Evolutionary conservation across 2,329 filamentous ascomycete species (phyloP), one percentile per base, ranked within the genome.

Genomic region (Cordyceps javanica): DNA sequence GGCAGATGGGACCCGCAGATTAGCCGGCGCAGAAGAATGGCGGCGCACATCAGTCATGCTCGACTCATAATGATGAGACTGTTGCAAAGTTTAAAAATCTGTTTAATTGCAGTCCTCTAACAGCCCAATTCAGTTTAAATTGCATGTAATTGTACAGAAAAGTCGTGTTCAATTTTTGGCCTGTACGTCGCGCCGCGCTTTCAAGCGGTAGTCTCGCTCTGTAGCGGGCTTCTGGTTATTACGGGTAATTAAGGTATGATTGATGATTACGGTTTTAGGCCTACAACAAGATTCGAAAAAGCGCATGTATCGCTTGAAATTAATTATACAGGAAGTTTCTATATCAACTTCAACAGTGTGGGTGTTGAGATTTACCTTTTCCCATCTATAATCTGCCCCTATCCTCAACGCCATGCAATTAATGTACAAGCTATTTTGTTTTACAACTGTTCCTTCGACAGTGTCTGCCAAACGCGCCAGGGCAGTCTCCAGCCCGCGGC

Each of bases 401-500:
- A 3, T 63, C 71, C 13, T 75, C 30, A 82, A 77, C 42, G 73
- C 69, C 4, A 80, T 78, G 26, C 26, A 32, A 6, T 69, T 45
- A 23, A 30, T 45, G 25, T 53, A 39, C 23, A 56, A n/a, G 25
- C n/a, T 30, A 21, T 39, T 16, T 32, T 11, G 30, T 25, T 46
- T 66, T 64, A 83, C 64, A 84, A 72, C 60, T 73, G 70, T 46
- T 78, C 70, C 26, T 74, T 77, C n/a, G 74, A 79, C 11, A 78
- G 64, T 3, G 81, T 75, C 56, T 77, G 75, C 79, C 81, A 85
- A 19, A 85, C 70, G 60, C 82, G 89, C 86, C 90, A 96, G 0
- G 94, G 91, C 60, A 97, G 72, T 68, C 84, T 92, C 94, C 94
- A 97, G 62, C 69, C 83, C 19, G 66, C 64, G 72, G 70, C 82